A percentile compares a stretch with the other conserved stretches of the same genome.
Conservation (phyloP, 2,329 filamentous ascomycete species). For the Aspergillus bombycis region DNA sequence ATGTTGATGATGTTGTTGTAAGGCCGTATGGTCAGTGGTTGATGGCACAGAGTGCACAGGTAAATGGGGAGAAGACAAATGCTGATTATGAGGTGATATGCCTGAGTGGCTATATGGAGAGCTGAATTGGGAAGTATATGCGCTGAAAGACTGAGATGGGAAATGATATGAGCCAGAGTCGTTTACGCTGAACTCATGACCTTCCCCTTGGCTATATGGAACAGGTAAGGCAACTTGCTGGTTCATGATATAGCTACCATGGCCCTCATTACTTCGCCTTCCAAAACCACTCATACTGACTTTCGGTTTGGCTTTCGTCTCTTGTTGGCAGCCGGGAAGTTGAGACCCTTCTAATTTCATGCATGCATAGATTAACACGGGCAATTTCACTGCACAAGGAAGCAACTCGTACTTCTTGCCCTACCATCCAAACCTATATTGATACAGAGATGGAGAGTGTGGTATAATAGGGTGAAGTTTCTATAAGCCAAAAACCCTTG, state of each 20-base stretch:
- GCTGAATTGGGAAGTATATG: conserved; percentile 42
- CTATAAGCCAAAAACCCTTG: not conserved
- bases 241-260: conserved; percentile 38
- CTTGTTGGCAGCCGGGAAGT: not conserved
- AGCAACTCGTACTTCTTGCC: not conserved
- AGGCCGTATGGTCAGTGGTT: conserved; percentile 36
- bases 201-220: conserved; percentile 35
- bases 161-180: conserved; percentile 37
- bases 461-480: not conserved
- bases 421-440: not conserved
- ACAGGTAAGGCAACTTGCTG: conserved; percentile 37
- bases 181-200: conserved; percentile 34
- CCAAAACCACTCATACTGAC: conserved; percentile 43
- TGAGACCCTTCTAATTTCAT: not conserved
- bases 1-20: conserved; percentile 31
- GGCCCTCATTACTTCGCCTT: conserved; percentile 41
- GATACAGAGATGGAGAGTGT: not conserved
- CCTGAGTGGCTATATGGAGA: conserved; percentile 39
- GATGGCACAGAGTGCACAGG: conserved; percentile 37
- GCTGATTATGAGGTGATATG: conserved; percentile 34
- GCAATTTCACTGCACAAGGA: not conserved
- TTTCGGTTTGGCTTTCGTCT: not conserved
- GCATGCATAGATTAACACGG: not conserved
- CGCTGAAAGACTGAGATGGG: conserved; percentile 37
- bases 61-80: conserved; percentile 33